Evolutionary conservation across 2,329 filamentous ascomycete genomes (phyloP).

Genomic region (Eutypella sp.): DNA sequence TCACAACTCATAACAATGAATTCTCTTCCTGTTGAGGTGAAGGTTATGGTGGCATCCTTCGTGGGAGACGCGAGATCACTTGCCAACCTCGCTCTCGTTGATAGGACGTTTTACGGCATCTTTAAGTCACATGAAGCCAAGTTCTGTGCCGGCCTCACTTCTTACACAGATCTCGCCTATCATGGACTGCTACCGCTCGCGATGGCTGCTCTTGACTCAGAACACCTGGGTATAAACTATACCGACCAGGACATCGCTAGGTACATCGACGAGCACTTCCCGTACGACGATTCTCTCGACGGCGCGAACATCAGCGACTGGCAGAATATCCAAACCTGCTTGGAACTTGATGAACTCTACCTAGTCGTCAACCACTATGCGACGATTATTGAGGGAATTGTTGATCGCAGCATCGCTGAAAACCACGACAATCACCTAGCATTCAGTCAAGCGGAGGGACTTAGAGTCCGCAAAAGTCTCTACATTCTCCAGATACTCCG

Average conservation of each 20-base stretch:
- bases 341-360: neutral
- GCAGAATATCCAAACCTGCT: neutral
- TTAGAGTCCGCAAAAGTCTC: slow-evolving; percentile 1
- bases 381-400: neutral
- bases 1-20: too few species aligned
- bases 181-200: neutral
- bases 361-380: neutral
- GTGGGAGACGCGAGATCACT: neutral
- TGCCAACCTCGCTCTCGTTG: neutral
- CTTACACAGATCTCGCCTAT: neutral
- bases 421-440: too few species aligned
- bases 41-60: neutral
- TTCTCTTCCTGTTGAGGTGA: neutral
- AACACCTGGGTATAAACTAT: too few species aligned
- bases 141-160: neutral
- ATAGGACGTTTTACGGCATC: neutral
- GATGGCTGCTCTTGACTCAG: neutral
- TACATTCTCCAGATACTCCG: slow-evolving; percentile 2
- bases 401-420: neutral
- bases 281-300: neutral
- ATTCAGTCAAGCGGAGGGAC: neutral
- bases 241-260: neutral
- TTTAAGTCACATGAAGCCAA: neutral
- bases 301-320: neutral
- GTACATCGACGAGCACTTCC: neutral